These are phyloP conservation scores for Magnolia officinalis DNA, from an alignment of 164 flowering plant genomes.

Conservation along the genomic window DNA sequence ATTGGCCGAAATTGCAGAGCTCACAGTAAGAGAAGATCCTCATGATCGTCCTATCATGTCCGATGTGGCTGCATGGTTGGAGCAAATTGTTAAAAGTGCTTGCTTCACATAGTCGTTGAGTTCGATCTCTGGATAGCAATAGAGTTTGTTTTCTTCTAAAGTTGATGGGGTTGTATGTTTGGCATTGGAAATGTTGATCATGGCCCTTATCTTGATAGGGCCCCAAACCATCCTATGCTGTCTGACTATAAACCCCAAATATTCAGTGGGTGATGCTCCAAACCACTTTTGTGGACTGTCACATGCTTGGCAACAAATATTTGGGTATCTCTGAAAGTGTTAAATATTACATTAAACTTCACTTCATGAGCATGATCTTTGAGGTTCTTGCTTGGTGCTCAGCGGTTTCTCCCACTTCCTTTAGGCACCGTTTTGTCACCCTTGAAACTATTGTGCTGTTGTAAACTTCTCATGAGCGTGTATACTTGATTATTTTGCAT, in stretches of 20 bases:
- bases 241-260: not conserved
- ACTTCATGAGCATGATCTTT: not conserved
- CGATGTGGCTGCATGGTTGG: conserved; percentile 49
- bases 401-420: not conserved
- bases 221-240: not conserved
- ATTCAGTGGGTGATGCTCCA: not conserved
- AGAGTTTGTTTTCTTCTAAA: not conserved
- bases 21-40: conserved; percentile 57
- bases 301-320: too few species aligned
- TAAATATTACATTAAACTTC: not conserved
- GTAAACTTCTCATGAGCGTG: conserved; percentile 19
- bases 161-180: not conserved
- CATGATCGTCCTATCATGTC: conserved; percentile 60
- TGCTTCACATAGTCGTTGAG: conserved; percentile 29
- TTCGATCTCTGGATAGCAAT: not conserved
- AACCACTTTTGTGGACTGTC: not conserved
- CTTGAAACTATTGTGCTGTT: conserved; percentile 4
- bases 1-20: conserved; percentile 76
- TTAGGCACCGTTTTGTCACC: not conserved
- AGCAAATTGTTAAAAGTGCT: conserved; percentile 60
- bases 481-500: conserved; percentile 14
- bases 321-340: too few species aligned
- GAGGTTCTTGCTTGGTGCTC: not conserved
- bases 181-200: not conserved
- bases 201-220: not conserved